A percentile compares a stretch with the other conserved stretches of the same genome.
These are phyloP conservation scores for Apiospora aurea DNA, from an alignment of 2,329 filamentous ascomycete genomes.

Conservation along the genomic window DNA sequence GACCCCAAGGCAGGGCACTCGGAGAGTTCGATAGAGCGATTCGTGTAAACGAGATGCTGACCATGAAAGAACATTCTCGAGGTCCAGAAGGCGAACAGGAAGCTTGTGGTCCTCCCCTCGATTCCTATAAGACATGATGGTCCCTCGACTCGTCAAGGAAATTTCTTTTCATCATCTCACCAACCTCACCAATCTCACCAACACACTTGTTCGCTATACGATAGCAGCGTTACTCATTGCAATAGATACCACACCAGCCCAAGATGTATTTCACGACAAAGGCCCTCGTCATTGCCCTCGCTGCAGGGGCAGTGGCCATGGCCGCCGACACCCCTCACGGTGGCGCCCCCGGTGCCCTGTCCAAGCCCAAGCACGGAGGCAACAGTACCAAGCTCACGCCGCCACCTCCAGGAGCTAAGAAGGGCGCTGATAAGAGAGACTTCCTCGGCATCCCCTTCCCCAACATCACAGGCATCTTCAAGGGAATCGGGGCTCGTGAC, in stretches of 20 bases:
- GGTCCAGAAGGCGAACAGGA: not conserved
- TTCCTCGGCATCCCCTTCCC: not conserved
- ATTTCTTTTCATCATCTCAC: not conserved
- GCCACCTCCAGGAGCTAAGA: not conserved
- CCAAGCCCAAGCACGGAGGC: not conserved
- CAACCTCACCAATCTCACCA: conserved; percentile 2
- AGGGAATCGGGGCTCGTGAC: not conserved
- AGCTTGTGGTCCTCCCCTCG: not conserved
- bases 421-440: not conserved
- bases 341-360: not conserved
- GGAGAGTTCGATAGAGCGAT: not conserved
- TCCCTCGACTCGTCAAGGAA: not conserved
- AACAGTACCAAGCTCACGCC: not conserved
- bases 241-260: not conserved
- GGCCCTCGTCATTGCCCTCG: conserved; percentile 9
- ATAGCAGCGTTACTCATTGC: conserved; percentile 1
- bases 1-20: not conserved
- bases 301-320: not conserved
- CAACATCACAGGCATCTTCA: conserved; percentile 4
- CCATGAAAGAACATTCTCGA: not conserved
- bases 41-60: conserved; percentile 2
- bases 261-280: conserved; percentile 16
- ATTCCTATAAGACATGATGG: not conserved
- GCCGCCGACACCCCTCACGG: not conserved
- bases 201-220: conserved; percentile 2